Percentiles rank a stretch among this genome's conserved stretches.
Evolutionary conservation across 768 basidiomycete genomes (phyloP).

Genomic region (Amanita phalloides): DNA sequence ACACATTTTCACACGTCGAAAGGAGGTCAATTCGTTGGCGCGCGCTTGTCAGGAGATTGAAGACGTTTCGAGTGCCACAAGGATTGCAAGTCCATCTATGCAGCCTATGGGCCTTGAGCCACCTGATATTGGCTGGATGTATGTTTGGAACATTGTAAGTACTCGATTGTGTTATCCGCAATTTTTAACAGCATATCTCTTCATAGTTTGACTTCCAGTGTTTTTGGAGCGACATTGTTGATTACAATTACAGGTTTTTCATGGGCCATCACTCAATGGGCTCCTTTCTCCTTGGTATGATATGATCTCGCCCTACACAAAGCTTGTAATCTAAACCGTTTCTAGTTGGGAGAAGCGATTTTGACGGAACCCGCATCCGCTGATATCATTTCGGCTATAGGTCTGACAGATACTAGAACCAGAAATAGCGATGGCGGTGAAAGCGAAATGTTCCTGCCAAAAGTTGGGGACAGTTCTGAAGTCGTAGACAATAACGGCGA

Average conservation of each 20-base stretch:
- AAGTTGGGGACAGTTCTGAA: slow-evolving; percentile 19
- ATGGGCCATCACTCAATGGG: slow-evolving; percentile 93
- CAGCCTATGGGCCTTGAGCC: slow-evolving; percentile 70
- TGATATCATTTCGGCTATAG: slow-evolving; percentile 27
- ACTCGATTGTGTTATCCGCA: slow-evolving; percentile 1
- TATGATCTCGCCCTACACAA: slow-evolving; percentile 12
- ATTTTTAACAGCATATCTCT: not conserved
- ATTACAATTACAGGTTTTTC: slow-evolving; percentile 77
- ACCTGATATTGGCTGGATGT: slow-evolving; percentile 59
- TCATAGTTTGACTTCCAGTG: slow-evolving; percentile 58
- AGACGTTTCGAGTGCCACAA: slow-evolving; percentile 23
- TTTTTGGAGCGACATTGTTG: slow-evolving; percentile 62
- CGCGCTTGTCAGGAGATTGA: slow-evolving; percentile 1
- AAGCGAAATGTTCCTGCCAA: slow-evolving; percentile 18
- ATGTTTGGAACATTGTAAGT: slow-evolving; percentile 83
- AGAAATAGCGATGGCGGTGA: slow-evolving; percentile 18
- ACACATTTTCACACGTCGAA: not conserved
- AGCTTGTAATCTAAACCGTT: not conserved
- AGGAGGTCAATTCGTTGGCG: not conserved
- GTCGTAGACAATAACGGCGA: slow-evolving; percentile 14
- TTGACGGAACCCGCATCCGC: slow-evolving; percentile 44
- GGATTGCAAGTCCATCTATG: slow-evolving; percentile 49
- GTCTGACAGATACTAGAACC: slow-evolving; percentile 34
- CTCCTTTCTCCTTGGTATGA: slow-evolving; percentile 74
- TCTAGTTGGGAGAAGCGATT: slow-evolving; percentile 77